phyloP scores from a whole-genome alignment of 805 yeast genomes.

The Metschnikowia lochheadii region DNA sequence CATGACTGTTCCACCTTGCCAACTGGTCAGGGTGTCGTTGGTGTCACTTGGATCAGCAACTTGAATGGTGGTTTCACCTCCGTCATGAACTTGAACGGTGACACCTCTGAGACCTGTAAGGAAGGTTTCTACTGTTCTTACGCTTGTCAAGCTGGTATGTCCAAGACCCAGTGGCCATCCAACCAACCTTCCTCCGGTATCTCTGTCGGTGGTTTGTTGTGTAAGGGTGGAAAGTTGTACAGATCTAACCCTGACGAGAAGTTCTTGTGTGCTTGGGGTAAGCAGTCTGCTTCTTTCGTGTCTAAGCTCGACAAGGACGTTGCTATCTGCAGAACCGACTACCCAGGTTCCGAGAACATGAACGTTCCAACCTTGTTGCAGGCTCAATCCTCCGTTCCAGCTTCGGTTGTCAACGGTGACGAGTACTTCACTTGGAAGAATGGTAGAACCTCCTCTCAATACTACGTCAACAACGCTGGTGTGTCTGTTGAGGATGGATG shows the following conservation, averaged over 20 bases:
- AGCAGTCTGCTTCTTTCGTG: conserved; percentile 49
- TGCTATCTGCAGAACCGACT: conserved; percentile 73
- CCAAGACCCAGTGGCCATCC: conserved; percentile 77
- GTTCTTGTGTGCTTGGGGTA: conserved; percentile 65
- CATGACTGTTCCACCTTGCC: conserved; percentile 21
- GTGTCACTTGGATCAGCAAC: conserved; percentile 22
- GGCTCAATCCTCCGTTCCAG: conserved; percentile 45
- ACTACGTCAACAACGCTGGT: conserved; percentile 75
- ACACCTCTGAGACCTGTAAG: conserved; percentile 45
- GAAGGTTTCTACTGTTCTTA: conserved; percentile 73
- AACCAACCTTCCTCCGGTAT: conserved; percentile 64
- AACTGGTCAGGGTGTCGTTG: conserved; percentile 21
- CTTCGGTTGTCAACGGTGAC: conserved; percentile 58
- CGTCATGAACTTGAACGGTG: conserved; percentile 46
- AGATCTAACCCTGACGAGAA: conserved; percentile 49
- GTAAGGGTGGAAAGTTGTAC: conserved; percentile 61
- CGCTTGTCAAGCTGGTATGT: conserved; percentile 77
- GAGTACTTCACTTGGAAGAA: conserved; percentile 56
- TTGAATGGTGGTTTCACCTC: conserved; percentile 42
- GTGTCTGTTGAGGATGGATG: conserved; percentile 66
- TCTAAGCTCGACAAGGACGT: conserved; percentile 49
- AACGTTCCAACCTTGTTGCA: conserved; percentile 63
- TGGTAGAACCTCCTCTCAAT: conserved; percentile 63
- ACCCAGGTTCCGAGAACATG: conserved; percentile 82
- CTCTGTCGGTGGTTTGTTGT: conserved; percentile 67